Base-by-base conservation (phyloP, 768 basidiomycete genomes). In the Hortiboletus campestris region DNA sequence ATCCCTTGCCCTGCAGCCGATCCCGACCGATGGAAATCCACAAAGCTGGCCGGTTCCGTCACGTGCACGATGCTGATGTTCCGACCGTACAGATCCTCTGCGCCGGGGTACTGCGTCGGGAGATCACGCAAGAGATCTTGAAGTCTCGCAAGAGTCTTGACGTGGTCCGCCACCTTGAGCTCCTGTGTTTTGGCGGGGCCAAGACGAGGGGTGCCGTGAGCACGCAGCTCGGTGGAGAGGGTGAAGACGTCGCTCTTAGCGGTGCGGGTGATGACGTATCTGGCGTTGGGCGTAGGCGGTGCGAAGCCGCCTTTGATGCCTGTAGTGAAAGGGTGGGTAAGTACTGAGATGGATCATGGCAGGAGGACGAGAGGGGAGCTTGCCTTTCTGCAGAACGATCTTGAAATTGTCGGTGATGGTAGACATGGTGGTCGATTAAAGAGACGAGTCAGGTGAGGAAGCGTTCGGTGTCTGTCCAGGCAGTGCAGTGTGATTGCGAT, bases 291-390 rank as follows among this genome's bases (percentile, higher is more conserved):
- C 8, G 75, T 84, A 4, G 90, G 84, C 0, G 88, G 85, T 13
- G 82, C 83, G 64, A 92, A 88, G 40, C 90, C 90, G 31, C 89
- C 89, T 13, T 74, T 69, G 66, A 91, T 91, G 56, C 90, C 90
- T 55, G 42, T 38, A 6, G 20, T 41, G 38, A 8, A 14, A 20
- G 16, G 3, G n/a, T 32, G 34, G 6, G 22, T 40, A 12, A 49
- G 34, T 43, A 7, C 2, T 16, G 12, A 20, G 35, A 16, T 10
- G n/a, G 16, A 40, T 38, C 22, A 10, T 9, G 1, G 2, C 40
- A 1, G n/a, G 19, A 14, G 19, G 11, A 41, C 5, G 36, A n/a
- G 28, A 31, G n/a, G 8, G 17, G 19, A 10, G 9, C 62, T 44
- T 59, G 83, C 87, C 87, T 66, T 80, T 77, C 73, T 88, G 86